Evolutionary conservation across 108 stramenopile species (phyloP).

Genomic region (Phaeodactylum tricornutum): DNA sequence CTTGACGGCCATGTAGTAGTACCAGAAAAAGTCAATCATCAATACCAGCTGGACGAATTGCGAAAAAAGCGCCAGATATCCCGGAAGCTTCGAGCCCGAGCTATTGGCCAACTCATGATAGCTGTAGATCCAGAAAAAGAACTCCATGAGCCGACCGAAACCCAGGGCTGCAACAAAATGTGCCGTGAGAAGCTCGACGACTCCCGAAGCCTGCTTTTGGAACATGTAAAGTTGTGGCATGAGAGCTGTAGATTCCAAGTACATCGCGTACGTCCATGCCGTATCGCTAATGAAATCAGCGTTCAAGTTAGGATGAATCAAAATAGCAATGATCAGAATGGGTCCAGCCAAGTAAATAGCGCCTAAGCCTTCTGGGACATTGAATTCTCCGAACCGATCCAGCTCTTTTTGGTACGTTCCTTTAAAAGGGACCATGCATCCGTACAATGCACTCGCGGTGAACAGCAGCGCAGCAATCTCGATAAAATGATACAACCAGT

Average conservation of each 20-base stretch:
- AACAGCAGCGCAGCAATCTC: slow-evolving; percentile 81
- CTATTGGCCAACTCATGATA: slow-evolving; percentile 93
- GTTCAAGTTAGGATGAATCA: slow-evolving; percentile 92
- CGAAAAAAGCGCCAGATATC: slow-evolving; percentile 90
- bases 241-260: slow-evolving; percentile 91
- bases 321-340: slow-evolving; percentile 75
- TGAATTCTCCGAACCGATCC: slow-evolving; percentile 89
- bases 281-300: slow-evolving; percentile 91
- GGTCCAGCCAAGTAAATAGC: slow-evolving; percentile 82
- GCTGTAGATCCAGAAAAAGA: slow-evolving; percentile 95
- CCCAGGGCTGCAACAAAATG: slow-evolving; percentile 93
- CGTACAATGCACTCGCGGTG: slow-evolving; percentile 62
- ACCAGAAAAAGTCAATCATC: slow-evolving; percentile 98
- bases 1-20: slow-evolving; percentile 88
- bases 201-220: slow-evolving; percentile 82
- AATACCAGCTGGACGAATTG: slow-evolving; percentile 94
- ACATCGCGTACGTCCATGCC: slow-evolving; percentile 98
- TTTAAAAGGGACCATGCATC: slow-evolving; percentile 74
- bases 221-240: slow-evolving; percentile 98
- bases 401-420: slow-evolving; percentile 80
- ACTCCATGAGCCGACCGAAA: slow-evolving; percentile 90
- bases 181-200: slow-evolving; percentile 77
- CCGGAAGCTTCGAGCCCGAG: slow-evolving; percentile 81
- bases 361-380: slow-evolving; percentile 72
- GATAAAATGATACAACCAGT: slow-evolving; percentile 95